Evolutionary conservation across 352 stramenopile genomes (phyloP), one percentile per base, ranked within the genome.

Genomic region (Pythium volutum): DNA sequence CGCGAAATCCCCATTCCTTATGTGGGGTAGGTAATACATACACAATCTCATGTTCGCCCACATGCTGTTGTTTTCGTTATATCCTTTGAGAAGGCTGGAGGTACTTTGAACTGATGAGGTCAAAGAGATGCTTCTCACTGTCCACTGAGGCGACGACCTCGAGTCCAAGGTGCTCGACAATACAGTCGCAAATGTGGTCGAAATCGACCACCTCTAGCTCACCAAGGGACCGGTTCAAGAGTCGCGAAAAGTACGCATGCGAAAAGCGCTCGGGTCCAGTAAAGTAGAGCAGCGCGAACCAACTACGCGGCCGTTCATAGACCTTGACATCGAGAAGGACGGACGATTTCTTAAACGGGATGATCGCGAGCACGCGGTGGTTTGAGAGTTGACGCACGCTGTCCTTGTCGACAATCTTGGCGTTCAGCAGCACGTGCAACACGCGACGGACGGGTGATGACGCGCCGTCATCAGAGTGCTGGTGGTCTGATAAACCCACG

Each of bases 271-370:
- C 80, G 3, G 81, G 80, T 3, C 83, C 81, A 6, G 82, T 92
- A 59, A 87, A 95, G 51, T 89, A 92, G 27, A 90, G 50, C 64
- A 92, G 56, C 3, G 77, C 83, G 52, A 92, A 76, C 76, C 76
- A 91, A 36, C 77, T 91, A 57, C 62, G 69, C 2, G 83, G 83
- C 0, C 69, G 73, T 22, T 57, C 29, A 43, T 79, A 88, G 22
- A 86, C 74, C 48, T 93, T 95, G 22, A 93, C 52, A 53, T 95
- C 83, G 27, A 93, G 62, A 10, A 93, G 57, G 48, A 95, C 57
- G 0, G 43, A 67, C 9, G 55, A 55, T 11, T 54, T 70, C 57
- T 88, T 93, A 64, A 86, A 95, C 15, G 70, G 63, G 53, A 95
- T 66, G 9, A 77, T 69, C 31, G 75, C 88, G 51, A 83, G 59